These are phyloP conservation scores for Fagus sylvatica DNA, from an alignment of 306 rosid genomes.

Conservation along the genomic window DNA sequence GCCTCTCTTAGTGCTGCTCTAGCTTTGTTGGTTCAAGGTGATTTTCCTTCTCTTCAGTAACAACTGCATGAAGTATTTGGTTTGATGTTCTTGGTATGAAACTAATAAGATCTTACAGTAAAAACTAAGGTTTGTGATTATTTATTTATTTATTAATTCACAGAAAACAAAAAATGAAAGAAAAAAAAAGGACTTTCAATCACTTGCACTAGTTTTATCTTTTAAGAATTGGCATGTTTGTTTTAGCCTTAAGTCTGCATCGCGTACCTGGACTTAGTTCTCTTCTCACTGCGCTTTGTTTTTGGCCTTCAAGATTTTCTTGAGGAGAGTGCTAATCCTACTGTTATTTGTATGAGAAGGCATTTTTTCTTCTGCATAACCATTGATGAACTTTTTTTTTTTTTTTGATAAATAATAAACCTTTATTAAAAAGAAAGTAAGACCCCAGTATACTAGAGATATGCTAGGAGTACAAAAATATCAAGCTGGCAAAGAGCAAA, in stretches of 20 bases:
- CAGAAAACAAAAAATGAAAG: background rate
- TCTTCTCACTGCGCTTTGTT: background rate
- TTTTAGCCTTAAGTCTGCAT: background rate
- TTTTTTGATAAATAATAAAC: too few relatives aligned
- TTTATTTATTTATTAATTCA: too few relatives aligned
- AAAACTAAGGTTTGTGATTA: background rate
- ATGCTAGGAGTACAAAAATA: too few relatives aligned
- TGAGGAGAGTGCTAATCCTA: background rate
- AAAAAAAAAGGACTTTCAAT: background rate
- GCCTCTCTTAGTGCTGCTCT: conserved; percentile 70
- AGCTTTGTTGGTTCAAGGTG: conserved; percentile 75
- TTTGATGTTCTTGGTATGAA: background rate
- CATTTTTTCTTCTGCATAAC: conserved; percentile 2
- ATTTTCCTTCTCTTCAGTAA: conserved; percentile 26
- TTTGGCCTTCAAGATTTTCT: background rate
- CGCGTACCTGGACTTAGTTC: background rate
- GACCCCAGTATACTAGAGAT: too few relatives aligned
- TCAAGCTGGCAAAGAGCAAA: too few relatives aligned
- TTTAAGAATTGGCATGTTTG: background rate
- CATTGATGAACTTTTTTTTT: background rate
- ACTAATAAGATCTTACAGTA: background rate
- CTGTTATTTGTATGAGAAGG: conserved; percentile 2
- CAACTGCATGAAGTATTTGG: background rate
- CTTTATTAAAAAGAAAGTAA: too few relatives aligned
- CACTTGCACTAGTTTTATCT: background rate